Base-by-base conservation (phyloP, 805 yeast species). In the Lipomyces orientalis region DNA sequence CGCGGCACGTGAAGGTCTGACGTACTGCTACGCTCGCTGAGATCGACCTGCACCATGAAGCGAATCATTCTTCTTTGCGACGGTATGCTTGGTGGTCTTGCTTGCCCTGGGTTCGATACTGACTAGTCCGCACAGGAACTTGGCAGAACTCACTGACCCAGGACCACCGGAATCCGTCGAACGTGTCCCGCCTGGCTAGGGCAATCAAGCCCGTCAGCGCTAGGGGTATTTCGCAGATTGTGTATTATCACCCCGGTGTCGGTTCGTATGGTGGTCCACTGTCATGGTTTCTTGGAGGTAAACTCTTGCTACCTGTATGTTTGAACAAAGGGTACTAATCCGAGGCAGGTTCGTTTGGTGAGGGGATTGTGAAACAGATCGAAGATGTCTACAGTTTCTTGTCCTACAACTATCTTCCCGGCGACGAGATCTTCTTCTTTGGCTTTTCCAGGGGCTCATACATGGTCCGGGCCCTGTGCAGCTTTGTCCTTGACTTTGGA, bases 381-480 rank as follows among this genome's bases (percentile, higher is more conserved):
- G 56, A 60, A 29, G 58, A 65, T 33, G 65, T 64, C 8, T 68
- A 62, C 55, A 37, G 58, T 7, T 68, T 56, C 54, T n/a, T 68
- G 14, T 55, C 67, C 6, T 54, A 46, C 56, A 68, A 68, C 51
- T 63, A 68, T 54, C 16, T 4, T n/a, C 55, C 43, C 7, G 67
- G 62, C 29, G 71, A 68, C 57, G 64, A 67, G 54, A 22, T 68
- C 19, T 67, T 62, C 31, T 57, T 68, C 35, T 61, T 66, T 37
- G 71, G 71, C 22, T 68, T 66, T 37, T 60, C 68, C 10, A 54
- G 71, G n/a, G 69, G 69, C 1, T 51, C 69, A 25, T 66, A 61
- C 55, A 63, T 56, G 61, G 69, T 58, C 29, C 61, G 69, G 14
- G 51, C 62, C 14, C 34, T 63, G 14, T 55, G 66, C 52, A 59